phyloP scores from a whole-genome alignment of 345 rosid genomes.

The Noccaea caerulescens region DNA sequence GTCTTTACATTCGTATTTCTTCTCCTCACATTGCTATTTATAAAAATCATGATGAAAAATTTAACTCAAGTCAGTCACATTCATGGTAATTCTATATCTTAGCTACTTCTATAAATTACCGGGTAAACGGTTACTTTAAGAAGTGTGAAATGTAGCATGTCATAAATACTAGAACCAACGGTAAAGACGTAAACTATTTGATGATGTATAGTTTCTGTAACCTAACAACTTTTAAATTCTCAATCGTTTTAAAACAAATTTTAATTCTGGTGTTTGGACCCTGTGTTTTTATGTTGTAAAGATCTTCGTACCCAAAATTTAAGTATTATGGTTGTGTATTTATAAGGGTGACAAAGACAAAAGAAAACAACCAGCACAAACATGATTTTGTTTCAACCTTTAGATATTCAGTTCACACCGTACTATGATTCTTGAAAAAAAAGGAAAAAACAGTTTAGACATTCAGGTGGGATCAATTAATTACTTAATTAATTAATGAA shows the following conservation, averaged over 20 bases:
- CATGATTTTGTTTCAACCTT: slow-evolving; percentile 5
- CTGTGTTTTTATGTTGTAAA: not conserved
- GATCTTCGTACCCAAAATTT: not conserved
- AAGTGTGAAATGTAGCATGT: not conserved
- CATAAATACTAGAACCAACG: not conserved
- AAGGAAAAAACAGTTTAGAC: not conserved
- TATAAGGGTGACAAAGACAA: not conserved
- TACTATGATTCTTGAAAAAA: not conserved
- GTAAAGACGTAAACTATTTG: not conserved
- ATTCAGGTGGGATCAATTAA: slow-evolving; percentile 24
- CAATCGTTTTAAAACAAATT: too few species aligned
- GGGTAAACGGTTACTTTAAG: not conserved
- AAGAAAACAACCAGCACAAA: not conserved
- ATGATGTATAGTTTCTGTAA: not conserved
- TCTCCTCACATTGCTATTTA: slow-evolving; percentile 1
- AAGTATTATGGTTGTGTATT: slow-evolving; percentile 1
- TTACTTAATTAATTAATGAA: not conserved
- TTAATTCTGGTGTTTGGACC: not conserved
- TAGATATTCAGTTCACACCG: slow-evolving; percentile 28
- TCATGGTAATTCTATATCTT: too few species aligned
- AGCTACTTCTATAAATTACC: not conserved
- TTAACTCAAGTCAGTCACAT: too few species aligned
- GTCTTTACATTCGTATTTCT: not conserved
- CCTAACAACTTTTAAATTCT: too few species aligned
- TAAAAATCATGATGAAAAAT: too few species aligned